phyloP scores from a whole-genome alignment of 2,329 filamentous ascomycete genomes.

The Pseudopyrenochaeta lycopersici region DNA sequence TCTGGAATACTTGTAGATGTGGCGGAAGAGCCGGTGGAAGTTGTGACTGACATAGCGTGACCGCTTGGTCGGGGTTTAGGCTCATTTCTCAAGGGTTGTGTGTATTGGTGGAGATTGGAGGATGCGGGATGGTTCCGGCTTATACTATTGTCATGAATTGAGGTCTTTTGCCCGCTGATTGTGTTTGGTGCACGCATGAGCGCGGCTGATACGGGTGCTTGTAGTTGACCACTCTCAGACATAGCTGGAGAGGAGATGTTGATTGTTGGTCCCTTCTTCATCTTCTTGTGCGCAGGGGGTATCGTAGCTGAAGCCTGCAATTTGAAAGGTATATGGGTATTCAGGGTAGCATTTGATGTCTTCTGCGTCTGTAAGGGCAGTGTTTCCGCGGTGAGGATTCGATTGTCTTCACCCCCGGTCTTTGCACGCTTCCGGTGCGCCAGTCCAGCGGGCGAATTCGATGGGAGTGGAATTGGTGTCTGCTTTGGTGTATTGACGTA shows the following conservation, averaged over 20 bases:
- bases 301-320: not conserved
- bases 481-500: conserved; percentile 7
- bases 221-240: not conserved
- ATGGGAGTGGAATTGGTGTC: conserved; percentile 22
- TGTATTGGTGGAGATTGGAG: conserved; percentile 27
- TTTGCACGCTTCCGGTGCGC: not conserved
- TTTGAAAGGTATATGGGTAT: conserved; percentile 23
- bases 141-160: not conserved
- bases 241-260: conserved; percentile 5
- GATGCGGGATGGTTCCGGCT: conserved; percentile 16
- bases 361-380: conserved; percentile 17
- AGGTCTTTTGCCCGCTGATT: conserved; percentile 2
- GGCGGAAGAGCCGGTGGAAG: conserved; percentile 21
- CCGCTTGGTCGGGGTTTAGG: conserved; percentile 20
- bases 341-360: conserved; percentile 1
- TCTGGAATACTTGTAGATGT: conserved; percentile 33
- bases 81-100: conserved; percentile 22
- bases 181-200: not conserved
- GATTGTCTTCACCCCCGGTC: not conserved
- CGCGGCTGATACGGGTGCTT: not conserved
- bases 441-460: conserved; percentile 2
- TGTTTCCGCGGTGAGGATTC: conserved; percentile 22
- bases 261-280: not conserved
- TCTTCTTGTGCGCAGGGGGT: conserved; percentile 3
- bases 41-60: conserved; percentile 10